Conservation (phyloP, 352 stramenopile genomes). For the Pythium apleroticum region DNA sequence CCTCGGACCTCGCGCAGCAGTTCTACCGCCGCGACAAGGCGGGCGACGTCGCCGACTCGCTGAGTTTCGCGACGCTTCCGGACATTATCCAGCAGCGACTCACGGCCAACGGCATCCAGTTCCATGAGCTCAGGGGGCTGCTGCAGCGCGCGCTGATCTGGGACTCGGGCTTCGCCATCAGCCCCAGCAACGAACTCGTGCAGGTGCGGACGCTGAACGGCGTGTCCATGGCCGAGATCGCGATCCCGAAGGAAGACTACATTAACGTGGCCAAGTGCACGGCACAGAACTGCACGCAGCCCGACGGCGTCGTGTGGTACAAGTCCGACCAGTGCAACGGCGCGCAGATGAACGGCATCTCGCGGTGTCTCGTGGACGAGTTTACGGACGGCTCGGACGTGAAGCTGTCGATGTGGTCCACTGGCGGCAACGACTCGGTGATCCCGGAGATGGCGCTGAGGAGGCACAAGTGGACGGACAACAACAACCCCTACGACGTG, state of each 20-base stretch:
- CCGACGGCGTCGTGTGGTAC: constrained; percentile 9
- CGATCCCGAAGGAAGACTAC: constrained; percentile 7
- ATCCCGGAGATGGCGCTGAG: constrained; percentile 10
- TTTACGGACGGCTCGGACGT: neutral
- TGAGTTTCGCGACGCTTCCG: constrained; percentile 12
- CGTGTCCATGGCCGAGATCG: constrained; percentile 27
- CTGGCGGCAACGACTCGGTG: constrained; percentile 5
- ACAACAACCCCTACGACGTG: constrained; percentile 2
- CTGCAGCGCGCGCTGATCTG: constrained; percentile 28
- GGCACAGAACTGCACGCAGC: constrained; percentile 12
- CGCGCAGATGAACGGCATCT: constrained; percentile 8
- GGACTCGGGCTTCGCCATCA: constrained; percentile 26
- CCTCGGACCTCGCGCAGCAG: constrained; percentile 32
- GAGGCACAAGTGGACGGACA: constrained; percentile 4
- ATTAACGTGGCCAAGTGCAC: neutral
- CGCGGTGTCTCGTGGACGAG: constrained; percentile 11
- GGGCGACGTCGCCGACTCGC: constrained; percentile 1
- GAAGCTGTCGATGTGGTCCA: constrained; percentile 16
- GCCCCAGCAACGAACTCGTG: constrained; percentile 8
- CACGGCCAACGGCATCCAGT: neutral
- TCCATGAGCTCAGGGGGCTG: constrained; percentile 19
- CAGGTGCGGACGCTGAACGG: constrained; percentile 14
- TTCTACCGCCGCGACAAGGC: constrained; percentile 23
- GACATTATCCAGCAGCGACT: constrained; percentile 18
- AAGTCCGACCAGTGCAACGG: constrained; percentile 16